A percentile compares a stretch with the other conserved stretches of the same genome.
Conservation (phyloP, 1,139 yeast species). For the Spathaspora sp. region DNA sequence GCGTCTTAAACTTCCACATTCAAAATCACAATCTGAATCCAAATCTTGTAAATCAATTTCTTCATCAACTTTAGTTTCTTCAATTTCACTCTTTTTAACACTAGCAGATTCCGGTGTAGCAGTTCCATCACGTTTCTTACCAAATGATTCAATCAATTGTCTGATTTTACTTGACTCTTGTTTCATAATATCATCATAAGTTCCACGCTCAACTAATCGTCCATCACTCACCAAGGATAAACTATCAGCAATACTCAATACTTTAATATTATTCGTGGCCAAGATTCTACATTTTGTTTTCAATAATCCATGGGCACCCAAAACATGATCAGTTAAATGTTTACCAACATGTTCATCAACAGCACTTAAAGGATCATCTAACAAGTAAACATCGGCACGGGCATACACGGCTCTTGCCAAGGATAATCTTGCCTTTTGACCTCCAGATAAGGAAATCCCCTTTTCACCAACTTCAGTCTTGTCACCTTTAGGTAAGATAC, state of each 20-base stretch:
- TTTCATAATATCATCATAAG: constrained; percentile 57
- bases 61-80: constrained; percentile 13
- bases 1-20: constrained; percentile 56
- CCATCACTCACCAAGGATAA: constrained; percentile 78
- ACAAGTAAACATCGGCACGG: constrained; percentile 35
- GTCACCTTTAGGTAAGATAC: constrained; percentile 38
- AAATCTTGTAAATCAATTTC: constrained; percentile 22
- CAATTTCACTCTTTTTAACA: constrained; percentile 9
- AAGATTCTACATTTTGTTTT: constrained; percentile 74
- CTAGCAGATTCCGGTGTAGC: constrained; percentile 12
- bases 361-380: constrained; percentile 38
- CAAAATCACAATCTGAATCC: constrained; percentile 36
- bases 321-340: constrained; percentile 34
- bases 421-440: constrained; percentile 40
- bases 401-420: constrained; percentile 42
- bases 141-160: constrained; percentile 72
- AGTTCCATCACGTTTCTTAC: constrained; percentile 44
- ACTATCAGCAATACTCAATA: constrained; percentile 72
- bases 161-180: constrained; percentile 56
- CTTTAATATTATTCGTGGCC: constrained; percentile 88
- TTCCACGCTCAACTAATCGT: constrained; percentile 74
- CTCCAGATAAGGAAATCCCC: constrained; percentile 42
- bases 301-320: constrained; percentile 81
- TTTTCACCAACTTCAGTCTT: constrained; percentile 42
- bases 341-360: constrained; percentile 39